Conservation (phyloP, 179 eudicot species). For the Silene noctiflora region DNA sequence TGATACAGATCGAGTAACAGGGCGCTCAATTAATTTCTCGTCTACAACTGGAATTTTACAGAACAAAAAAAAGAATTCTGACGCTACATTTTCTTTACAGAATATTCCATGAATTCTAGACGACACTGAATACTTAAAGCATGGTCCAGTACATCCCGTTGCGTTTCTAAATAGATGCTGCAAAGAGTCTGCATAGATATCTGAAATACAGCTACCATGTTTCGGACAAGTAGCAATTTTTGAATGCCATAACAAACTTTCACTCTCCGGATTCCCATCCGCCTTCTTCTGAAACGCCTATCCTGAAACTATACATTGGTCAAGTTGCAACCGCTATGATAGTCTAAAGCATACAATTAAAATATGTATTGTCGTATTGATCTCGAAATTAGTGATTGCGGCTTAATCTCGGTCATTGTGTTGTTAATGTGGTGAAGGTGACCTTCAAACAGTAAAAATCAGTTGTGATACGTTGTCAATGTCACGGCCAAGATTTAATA, state of each 20-base stretch:
- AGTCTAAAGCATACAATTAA: neutral
- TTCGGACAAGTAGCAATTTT: too few relatives aligned
- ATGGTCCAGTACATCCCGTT: neutral
- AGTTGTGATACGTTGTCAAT: too few relatives aligned
- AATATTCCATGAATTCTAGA: neutral
- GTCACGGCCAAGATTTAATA: too few relatives aligned
- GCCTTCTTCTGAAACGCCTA: too few relatives aligned
- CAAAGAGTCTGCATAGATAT: too few relatives aligned
- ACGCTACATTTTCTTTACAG: neutral
- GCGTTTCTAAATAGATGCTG: neutral
- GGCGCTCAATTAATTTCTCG: neutral
- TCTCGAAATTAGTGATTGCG: neutral
- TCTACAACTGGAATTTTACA: neutral
- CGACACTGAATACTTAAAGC: neutral
- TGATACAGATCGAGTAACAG: too few relatives aligned
- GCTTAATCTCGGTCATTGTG: neutral
- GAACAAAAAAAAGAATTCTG: neutral
- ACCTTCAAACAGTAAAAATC: neutral
- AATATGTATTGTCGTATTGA: too few relatives aligned
- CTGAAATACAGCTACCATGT: too few relatives aligned
- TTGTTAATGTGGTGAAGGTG: neutral
- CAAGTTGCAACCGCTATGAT: too few relatives aligned
- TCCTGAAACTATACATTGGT: too few relatives aligned
- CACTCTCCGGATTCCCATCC: too few relatives aligned
- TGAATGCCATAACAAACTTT: too few relatives aligned